Evolutionary conservation across 306 rosid species (phyloP).

Genomic region (Trichosanthes truncata): DNA sequence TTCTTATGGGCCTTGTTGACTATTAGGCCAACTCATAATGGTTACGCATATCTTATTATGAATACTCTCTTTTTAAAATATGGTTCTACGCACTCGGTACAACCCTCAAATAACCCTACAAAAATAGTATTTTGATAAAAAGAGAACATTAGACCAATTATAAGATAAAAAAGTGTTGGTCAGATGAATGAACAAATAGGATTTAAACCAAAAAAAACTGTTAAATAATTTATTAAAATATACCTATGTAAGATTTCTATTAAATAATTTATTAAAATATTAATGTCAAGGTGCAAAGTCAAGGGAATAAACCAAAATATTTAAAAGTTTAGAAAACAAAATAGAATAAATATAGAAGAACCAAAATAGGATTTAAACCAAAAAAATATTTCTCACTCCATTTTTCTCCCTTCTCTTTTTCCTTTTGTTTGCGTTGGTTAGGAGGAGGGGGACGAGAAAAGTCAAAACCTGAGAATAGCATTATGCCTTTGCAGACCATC

Average conservation of each 20-base stretch:
- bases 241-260: not conserved
- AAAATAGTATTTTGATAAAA: too few species aligned
- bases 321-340: not conserved
- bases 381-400: not conserved
- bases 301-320: not conserved
- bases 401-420: not conserved
- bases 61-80: too few species aligned
- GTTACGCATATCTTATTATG: too few species aligned
- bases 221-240: not conserved
- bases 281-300: not conserved
- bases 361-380: not conserved
- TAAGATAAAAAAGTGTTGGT: not conserved
- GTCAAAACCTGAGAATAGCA: slow-evolving; percentile 59
- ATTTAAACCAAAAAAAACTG: too few species aligned
- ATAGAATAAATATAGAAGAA: not conserved
- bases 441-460: not conserved
- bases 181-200: not conserved
- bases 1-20: too few species aligned
- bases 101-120: too few species aligned
- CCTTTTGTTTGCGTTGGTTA: not conserved
- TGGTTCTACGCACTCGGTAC: too few species aligned
- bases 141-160: too few species aligned
- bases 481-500: slow-evolving; percentile 50
- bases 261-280: not conserved
- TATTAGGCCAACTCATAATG: too few species aligned